phyloP scores from a whole-genome alignment of 345 rosid genomes.

The Melaleuca alternifolia region DNA sequence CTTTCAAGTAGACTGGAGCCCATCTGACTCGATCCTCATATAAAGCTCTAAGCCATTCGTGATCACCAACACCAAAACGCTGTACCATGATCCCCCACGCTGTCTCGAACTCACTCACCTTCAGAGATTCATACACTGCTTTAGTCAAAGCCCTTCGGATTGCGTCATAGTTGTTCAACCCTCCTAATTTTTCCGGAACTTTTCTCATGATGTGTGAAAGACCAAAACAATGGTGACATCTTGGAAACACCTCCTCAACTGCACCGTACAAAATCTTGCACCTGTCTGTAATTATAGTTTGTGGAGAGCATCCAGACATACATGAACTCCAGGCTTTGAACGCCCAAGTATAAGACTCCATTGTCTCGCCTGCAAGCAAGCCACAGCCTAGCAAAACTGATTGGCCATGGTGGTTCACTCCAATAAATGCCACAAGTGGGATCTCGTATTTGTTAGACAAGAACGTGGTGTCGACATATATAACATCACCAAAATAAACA shows the following conservation, averaged over 20 bases:
- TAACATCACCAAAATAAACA: constrained; percentile 14
- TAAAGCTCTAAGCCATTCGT: constrained; percentile 42
- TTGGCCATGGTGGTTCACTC: constrained; percentile 21
- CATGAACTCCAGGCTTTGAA: constrained; percentile 18
- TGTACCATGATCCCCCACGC: constrained; percentile 19
- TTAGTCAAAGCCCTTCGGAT: constrained; percentile 8
- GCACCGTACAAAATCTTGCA: constrained; percentile 7
- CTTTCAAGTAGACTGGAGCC: constrained; percentile 81
- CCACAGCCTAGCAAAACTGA: constrained; percentile 18
- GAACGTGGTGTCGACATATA: constrained; percentile 8
- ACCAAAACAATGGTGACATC: constrained; percentile 9
- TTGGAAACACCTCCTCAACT: constrained; percentile 8
- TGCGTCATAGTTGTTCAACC: constrained; percentile 11
- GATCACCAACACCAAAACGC: constrained; percentile 10
- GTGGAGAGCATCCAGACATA: constrained; percentile 10
- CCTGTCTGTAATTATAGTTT: constrained; percentile 9
- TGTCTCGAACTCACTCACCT: constrained; percentile 17
- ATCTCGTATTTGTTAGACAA: constrained; percentile 16
- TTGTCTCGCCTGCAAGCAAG: constrained; percentile 14
- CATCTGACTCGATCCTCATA: constrained; percentile 67
- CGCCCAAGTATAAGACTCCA: constrained; percentile 12
- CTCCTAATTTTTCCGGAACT: constrained; percentile 20
- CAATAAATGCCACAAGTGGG: constrained; percentile 17
- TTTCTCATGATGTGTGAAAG: constrained; percentile 13
- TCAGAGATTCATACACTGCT: constrained; percentile 13